Percentiles rank a stretch among this genome's conserved stretches.
These are phyloP conservation scores for Cucumis hystrix DNA, from an alignment of 306 rosid genomes.

Conservation along the genomic window DNA sequence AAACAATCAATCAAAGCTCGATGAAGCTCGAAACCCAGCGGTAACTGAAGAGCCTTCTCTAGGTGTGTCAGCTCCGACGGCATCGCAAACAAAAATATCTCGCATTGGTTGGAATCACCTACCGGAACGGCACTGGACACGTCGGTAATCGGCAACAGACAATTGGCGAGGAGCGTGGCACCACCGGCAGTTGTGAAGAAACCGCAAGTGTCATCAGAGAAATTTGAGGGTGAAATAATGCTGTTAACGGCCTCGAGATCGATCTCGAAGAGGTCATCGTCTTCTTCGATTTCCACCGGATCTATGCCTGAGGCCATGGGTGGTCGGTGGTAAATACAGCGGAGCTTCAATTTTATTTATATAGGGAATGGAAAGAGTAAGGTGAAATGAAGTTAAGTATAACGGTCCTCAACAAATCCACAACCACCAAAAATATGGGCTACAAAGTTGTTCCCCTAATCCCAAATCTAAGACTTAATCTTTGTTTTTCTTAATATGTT, in stretches of 20 bases:
- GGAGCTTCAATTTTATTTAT: background rate
- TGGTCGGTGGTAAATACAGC: background rate
- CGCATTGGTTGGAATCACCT: background rate
- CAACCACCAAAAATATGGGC: background rate
- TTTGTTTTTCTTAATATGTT: background rate
- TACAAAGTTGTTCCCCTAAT: constrained; percentile 1
- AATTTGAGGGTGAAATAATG: background rate
- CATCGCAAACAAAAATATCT: background rate
- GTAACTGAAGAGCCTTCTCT: background rate
- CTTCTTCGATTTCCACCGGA: background rate
- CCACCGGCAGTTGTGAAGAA: background rate
- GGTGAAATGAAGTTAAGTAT: background rate
- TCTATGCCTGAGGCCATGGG: background rate
- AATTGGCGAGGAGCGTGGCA: constrained; percentile 1
- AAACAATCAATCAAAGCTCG: background rate
- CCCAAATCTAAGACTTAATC: background rate
- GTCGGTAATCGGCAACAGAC: background rate
- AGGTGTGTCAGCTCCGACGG: background rate
- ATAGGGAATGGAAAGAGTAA: background rate
- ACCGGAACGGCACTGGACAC: constrained; percentile 1
- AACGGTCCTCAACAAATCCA: constrained; percentile 4
- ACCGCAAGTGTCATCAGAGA: background rate
- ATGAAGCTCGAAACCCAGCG: background rate
- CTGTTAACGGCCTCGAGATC: background rate
- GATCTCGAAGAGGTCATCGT: constrained; percentile 8